A percentile compares a stretch with the other conserved stretches of the same genome.
These are phyloP conservation scores for Pythium dissotocum DNA, from an alignment of 352 stramenopile genomes.

Conservation along the genomic window DNA sequence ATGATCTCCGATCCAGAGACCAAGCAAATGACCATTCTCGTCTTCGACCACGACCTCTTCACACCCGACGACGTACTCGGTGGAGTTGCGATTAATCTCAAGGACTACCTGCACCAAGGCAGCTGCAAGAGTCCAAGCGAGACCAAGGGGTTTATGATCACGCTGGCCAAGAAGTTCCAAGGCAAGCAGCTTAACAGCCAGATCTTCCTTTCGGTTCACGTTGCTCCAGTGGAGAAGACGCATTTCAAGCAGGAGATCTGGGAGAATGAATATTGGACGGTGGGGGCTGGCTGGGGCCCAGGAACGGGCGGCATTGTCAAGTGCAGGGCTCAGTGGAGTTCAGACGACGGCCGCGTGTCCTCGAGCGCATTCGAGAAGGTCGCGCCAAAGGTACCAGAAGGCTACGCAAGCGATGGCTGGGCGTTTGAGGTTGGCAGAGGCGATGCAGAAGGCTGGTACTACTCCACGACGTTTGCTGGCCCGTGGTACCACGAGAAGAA, in stretches of 20 bases:
- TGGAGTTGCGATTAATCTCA: constrained; percentile 25
- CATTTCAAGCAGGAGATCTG: constrained; percentile 34
- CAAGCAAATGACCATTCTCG: constrained; percentile 23
- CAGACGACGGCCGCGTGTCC: constrained; percentile 29
- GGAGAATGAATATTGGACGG: constrained; percentile 42
- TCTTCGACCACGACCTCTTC: constrained; percentile 38
- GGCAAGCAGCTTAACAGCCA: constrained; percentile 9
- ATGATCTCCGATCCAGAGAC: constrained; percentile 24
- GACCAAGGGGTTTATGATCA: constrained; percentile 17
- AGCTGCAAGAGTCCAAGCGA: neutral
- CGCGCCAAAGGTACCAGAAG: constrained; percentile 21
- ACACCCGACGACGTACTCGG: constrained; percentile 32
- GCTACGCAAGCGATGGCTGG: constrained; percentile 30
- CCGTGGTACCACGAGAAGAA: constrained; percentile 37
- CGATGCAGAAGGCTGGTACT: constrained; percentile 43
- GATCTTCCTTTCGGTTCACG: constrained; percentile 28
- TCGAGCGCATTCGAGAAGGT: constrained; percentile 28
- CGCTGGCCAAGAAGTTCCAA: constrained; percentile 16
- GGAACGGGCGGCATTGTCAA: constrained; percentile 12
- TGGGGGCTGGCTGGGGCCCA: constrained; percentile 31
- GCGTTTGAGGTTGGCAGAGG: constrained; percentile 33
- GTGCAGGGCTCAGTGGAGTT: constrained; percentile 29
- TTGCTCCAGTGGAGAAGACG: constrained; percentile 24
- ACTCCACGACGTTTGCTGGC: constrained; percentile 35
- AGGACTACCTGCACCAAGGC: constrained; percentile 10